Evolutionary conservation across 495 filamentous ascomycete genomes (phyloP), one percentile per base, ranked within the genome.

Genomic region (Penicillium bialowiezense): DNA sequence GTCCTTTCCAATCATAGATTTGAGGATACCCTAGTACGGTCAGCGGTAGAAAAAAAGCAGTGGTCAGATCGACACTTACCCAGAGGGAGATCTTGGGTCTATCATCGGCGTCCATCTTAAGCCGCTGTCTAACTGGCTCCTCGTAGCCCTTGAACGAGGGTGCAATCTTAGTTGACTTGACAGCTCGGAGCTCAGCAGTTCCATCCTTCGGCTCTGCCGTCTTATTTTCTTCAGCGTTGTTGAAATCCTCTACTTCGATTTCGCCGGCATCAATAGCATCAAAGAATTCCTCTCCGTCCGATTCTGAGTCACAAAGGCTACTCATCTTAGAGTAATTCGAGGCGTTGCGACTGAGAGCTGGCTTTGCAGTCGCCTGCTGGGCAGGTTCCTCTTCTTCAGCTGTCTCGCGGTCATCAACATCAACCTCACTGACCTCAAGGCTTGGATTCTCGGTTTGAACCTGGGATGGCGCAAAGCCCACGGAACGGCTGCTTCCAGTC

Each of bases 1-100:
- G 64, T 98, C 93, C 65, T 97, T 98, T 47, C 93, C 93, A 59
- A 98, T 96, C 93, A 98, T 98, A 33, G 93, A 98, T 75, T 97
- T 97, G 40, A 98, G 70, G 52, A 98, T 96, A 48, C 87, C 85
- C 92, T 97, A 51, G 28, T 44, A n/a, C 9, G 41, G 44, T 17
- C 52, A 19, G 35, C 45, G 42, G n/a, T 39, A 29, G 9, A 41
- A 10, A 31, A 12, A 41, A 31, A 8, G 31, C 7, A 36, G 9
- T 39, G 18, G 14, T 35, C n/a, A n/a, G 32, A 14, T 6, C 12
- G 29, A 37, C 26, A 72, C 85, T 65, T 81, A 96, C 92, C 93
- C 93, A 98, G 33, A 98, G 80, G 18, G 88, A 91, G 35, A 98
- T 93, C 74, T 87, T 97, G 0, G 93, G 93, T 56, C 93, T 72